Evolutionary conservation across 2,329 filamentous ascomycete genomes (phyloP).

Genomic region (Amauroascus verrucosus): DNA sequence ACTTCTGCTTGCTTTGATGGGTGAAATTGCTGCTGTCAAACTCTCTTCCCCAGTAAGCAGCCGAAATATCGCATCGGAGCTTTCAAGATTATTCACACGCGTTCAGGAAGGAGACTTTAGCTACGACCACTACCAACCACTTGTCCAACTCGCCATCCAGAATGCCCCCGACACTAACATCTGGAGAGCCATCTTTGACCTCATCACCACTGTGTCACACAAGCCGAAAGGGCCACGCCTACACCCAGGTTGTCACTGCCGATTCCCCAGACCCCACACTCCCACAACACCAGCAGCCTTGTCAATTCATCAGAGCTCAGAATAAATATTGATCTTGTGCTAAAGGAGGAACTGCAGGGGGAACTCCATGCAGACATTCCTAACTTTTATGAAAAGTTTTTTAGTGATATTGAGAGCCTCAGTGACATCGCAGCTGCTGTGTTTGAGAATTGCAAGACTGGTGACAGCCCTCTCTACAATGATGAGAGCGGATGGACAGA

Average conservation of each 20-base stretch:
- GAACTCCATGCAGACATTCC: conserved; percentile 21
- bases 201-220: neutral
- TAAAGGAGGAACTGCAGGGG: conserved; percentile 23
- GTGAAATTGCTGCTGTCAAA: neutral
- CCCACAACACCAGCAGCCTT: conserved; percentile 23
- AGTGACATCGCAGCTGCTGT: conserved; percentile 18
- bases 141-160: neutral
- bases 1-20: neutral
- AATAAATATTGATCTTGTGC: conserved; percentile 21
- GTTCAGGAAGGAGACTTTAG: neutral
- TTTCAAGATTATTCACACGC: neutral
- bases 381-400: conserved; percentile 21
- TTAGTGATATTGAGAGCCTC: conserved; percentile 20
- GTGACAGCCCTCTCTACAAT: neutral
- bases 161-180: neutral
- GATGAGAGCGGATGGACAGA: neutral
- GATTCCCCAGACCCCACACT: conserved; percentile 21
- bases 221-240: conserved; percentile 14
- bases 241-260: conserved; percentile 16
- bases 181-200: neutral
- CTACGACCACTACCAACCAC: neutral
- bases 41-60: neutral
- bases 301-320: conserved; percentile 23
- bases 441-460: conserved; percentile 19
- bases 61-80: neutral